Base-by-base conservation (phyloP, 805 yeast genomes). In the Alloascoidea hylecoeti region DNA sequence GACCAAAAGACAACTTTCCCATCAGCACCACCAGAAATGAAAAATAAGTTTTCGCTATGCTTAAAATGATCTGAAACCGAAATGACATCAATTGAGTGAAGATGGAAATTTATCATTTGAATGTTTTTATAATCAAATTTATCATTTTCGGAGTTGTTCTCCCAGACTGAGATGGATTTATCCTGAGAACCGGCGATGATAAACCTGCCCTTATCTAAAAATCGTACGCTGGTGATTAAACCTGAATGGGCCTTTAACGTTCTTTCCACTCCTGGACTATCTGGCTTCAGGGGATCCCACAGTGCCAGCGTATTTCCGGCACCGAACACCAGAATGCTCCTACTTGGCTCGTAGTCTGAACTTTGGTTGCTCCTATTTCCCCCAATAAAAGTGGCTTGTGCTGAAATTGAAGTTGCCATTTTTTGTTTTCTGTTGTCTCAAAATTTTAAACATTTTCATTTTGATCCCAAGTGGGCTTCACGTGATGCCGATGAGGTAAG, bases 121-220 rank as follows among this genome's bases (percentile, higher is more conserved):
- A 51, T 45, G 38, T 53, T 57, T 9, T 49, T 38, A 33, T 53
- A 46, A 16, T 49, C 47, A 37, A 51, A 43, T 3, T 34, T 36
- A 5, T 19, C 41, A 0, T 42, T 42, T 1, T 39, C 42, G 2
- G 17, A 38, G 14, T 44, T 27, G 13, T 40, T 33, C 38, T 58
- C 55, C 94, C 94, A 84, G 3, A 83, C 50, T 41, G 63, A 66
- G 1, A 84, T 61, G 3, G 57, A 52, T 4, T 71, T 68, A 49
- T 85, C 95, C 44, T 81, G 88, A 2, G 79, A 70, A 0, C 78
- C 73, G 3, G 85, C 70, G 0, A 82, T 60, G 40, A 84, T 51
- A 18, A 47, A 53, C 0, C 63, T 51, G 0, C 71, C 56, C 1
- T 49, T 51, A 1, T 69, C 73, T 15, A 73, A 49, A 61, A 74